Conservation (phyloP, 2,329 filamentous ascomycete genomes). For the Macroventuria anomochaeta region DNA sequence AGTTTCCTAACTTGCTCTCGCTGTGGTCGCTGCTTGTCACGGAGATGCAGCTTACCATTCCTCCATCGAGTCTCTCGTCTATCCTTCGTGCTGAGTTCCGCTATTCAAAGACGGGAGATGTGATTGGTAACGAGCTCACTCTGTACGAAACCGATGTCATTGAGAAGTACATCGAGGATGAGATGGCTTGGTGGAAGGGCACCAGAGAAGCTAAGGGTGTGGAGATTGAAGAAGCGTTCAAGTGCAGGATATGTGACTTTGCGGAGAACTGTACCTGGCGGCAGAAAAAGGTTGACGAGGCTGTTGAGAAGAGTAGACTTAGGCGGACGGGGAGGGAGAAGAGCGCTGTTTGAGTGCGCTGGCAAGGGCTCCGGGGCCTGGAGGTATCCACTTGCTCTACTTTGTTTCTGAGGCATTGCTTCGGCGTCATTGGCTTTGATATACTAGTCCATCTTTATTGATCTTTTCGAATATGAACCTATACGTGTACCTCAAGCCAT, state of each 20-base stretch:
- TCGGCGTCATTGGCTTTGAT: neutral
- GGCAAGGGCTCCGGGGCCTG: neutral
- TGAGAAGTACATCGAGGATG: conserved; percentile 69
- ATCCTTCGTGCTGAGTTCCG: conserved; percentile 66
- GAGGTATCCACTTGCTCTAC: neutral
- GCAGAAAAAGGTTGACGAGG: conserved; percentile 69
- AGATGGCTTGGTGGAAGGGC: conserved; percentile 89
- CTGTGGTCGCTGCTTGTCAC: conserved; percentile 70
- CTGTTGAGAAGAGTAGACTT: conserved; percentile 47
- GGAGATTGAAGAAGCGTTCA: conserved; percentile 82
- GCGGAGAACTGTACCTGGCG: conserved; percentile 80
- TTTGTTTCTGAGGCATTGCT: neutral
- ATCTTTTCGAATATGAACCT: too few relatives aligned
- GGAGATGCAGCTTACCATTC: conserved; percentile 60
- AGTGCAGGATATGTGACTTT: conserved; percentile 87
- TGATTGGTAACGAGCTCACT: conserved; percentile 67
- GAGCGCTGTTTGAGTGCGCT: conserved; percentile 31
- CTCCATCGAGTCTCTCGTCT: conserved; percentile 57
- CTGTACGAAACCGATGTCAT: conserved; percentile 70
- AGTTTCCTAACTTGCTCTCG: conserved; percentile 64
- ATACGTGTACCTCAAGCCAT: too few relatives aligned
- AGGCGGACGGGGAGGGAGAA: conserved; percentile 30
- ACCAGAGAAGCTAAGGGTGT: conserved; percentile 76
- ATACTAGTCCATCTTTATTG: neutral
- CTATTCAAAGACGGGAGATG: conserved; percentile 52